These are phyloP conservation scores for Lecanosticta acicola DNA, from an alignment of 2,329 filamentous ascomycete genomes.

Conservation along the genomic window DNA sequence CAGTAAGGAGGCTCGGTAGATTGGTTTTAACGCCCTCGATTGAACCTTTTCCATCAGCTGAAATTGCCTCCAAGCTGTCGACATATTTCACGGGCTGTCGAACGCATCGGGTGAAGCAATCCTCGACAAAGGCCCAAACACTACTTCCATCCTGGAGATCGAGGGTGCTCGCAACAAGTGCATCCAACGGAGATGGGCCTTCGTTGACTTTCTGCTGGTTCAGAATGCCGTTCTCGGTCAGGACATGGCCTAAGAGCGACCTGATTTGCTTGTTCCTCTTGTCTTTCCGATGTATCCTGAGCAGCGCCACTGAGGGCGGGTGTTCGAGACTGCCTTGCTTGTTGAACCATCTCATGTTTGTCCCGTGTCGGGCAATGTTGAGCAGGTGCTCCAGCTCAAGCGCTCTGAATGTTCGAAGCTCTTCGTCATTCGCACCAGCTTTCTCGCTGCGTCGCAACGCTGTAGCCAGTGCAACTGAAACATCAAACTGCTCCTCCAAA, in stretches of 20 bases:
- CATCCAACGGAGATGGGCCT: constrained; percentile 37
- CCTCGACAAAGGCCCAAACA: constrained; percentile 71
- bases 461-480: constrained; percentile 68
- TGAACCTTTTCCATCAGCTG: constrained; percentile 30
- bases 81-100: constrained; percentile 78
- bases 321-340: constrained; percentile 58
- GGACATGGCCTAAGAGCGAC: constrained; percentile 37
- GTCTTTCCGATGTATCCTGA: constrained; percentile 51
- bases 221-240: constrained; percentile 64
- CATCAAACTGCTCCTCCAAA: constrained; percentile 79
- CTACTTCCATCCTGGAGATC: constrained; percentile 23
- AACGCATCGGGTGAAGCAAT: constrained; percentile 70
- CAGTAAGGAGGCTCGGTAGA: constrained; percentile 58
- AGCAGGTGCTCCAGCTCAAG: constrained; percentile 77
- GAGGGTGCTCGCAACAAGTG: constrained; percentile 43
- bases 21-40: constrained; percentile 20
- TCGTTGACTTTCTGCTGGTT: constrained; percentile 35
- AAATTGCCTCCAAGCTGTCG: constrained; percentile 53
- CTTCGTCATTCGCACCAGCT: constrained; percentile 36
- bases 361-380: constrained; percentile 71
- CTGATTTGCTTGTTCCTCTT: constrained; percentile 36
- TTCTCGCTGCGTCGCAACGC: constrained; percentile 49
- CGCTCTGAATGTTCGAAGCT: constrained; percentile 32
- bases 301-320: constrained; percentile 67
- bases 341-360: constrained; percentile 85